Percentiles rank a stretch among this genome's conserved stretches.
Conservation (phyloP, 345 rosid species). For the sweet orange (Citrus sinensis) region DNA sequence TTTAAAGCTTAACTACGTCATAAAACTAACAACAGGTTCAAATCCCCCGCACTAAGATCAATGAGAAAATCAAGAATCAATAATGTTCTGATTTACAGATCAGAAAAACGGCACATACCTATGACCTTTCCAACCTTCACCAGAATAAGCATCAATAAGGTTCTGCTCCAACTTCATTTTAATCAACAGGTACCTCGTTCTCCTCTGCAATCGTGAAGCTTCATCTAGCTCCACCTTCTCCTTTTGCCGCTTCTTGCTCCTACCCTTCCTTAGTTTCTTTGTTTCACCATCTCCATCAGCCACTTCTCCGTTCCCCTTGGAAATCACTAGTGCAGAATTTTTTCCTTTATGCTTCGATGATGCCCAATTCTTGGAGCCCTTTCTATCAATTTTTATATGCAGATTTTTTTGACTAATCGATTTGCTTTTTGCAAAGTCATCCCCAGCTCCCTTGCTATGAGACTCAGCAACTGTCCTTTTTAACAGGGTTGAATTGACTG, state of each 20-base stretch:
- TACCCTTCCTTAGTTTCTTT: slow-evolving; percentile 36
- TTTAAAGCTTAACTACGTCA: background rate
- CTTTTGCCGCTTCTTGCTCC: slow-evolving; percentile 42
- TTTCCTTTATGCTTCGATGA: slow-evolving; percentile 13
- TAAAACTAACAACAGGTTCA: background rate
- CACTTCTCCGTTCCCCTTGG: slow-evolving; percentile 25
- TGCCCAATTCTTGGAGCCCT: slow-evolving; percentile 28
- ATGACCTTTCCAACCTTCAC: slow-evolving; percentile 99
- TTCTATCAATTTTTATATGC: slow-evolving; percentile 21
- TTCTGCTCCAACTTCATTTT: slow-evolving; percentile 97
- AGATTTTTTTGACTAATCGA: slow-evolving; percentile 8
- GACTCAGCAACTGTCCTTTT: slow-evolving; percentile 22
- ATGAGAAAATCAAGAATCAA: background rate
- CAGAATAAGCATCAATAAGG: slow-evolving; percentile 92
- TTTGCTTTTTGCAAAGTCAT: slow-evolving; percentile 20
- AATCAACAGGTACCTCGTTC: slow-evolving; percentile 81
- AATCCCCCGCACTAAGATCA: background rate
- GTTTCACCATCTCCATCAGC: slow-evolving; percentile 26
- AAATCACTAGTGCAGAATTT: slow-evolving; percentile 3
- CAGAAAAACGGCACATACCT: slow-evolving; percentile 48
- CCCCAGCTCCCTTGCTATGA: slow-evolving; percentile 23
- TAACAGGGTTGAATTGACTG: slow-evolving; percentile 18
- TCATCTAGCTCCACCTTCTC: slow-evolving; percentile 60
- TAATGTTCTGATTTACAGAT: background rate
- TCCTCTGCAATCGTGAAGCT: slow-evolving; percentile 78